A percentile compares a stretch with the other conserved stretches of the same genome.
Conservation (phyloP, 768 basidiomycete genomes). For the Suillus occidentalis region DNA sequence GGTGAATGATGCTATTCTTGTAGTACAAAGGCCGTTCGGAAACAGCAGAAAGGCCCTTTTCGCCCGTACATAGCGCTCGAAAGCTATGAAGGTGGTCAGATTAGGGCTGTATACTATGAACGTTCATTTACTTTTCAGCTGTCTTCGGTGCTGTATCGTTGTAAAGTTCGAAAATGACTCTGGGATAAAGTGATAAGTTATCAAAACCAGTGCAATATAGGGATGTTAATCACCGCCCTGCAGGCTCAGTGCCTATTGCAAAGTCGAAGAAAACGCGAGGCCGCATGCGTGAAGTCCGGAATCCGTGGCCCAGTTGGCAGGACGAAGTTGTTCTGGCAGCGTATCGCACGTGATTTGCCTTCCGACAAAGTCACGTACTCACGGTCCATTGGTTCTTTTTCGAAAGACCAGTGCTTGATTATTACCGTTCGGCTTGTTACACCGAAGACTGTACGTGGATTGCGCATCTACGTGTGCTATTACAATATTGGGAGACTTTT, state of each 20-base stretch:
- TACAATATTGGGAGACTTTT: conserved; percentile 14
- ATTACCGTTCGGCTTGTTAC: too few relatives aligned
- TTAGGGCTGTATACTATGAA: conserved; percentile 3
- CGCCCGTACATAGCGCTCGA: conserved; percentile 83
- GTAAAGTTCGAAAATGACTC: conserved; percentile 76
- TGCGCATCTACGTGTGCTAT: conserved; percentile 6
- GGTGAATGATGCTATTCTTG: conserved; percentile 76
- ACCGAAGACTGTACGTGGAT: not conserved
- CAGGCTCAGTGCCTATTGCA: conserved; percentile 44
- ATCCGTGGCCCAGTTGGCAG: not conserved
- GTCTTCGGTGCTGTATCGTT: conserved; percentile 73
- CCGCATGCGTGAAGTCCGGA: conserved; percentile 16
- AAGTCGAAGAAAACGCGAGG: conserved; percentile 75
- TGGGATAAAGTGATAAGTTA: conserved; percentile 26
- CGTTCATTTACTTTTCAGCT: conserved; percentile 65
- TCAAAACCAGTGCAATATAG: not conserved
- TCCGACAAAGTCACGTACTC: too few relatives aligned
- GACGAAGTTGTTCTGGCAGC: not conserved
- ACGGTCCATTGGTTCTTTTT: too few relatives aligned
- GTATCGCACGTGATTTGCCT: not conserved
- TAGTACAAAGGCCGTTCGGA: conserved; percentile 77
- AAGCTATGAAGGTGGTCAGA: conserved; percentile 52
- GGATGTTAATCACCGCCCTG: conserved; percentile 50
- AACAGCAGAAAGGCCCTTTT: conserved; percentile 67
- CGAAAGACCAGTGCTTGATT: too few relatives aligned